These are phyloP conservation scores for Cyclocybe cylindracea DNA, from an alignment of 768 basidiomycete species.

Conservation along the genomic window DNA sequence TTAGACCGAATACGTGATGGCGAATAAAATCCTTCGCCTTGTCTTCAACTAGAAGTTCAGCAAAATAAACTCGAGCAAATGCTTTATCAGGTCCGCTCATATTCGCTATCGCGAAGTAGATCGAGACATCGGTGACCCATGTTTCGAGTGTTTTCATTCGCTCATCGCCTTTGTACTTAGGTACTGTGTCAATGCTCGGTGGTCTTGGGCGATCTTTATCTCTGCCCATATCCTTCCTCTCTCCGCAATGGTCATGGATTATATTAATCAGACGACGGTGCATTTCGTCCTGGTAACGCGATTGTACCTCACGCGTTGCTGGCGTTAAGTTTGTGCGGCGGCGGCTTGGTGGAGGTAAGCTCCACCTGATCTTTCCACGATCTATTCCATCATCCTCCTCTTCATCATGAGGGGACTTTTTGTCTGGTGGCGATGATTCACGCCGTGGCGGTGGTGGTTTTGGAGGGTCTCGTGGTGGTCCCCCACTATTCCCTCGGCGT, in stretches of 20 bases:
- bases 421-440: too few relatives aligned
- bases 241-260: neutral
- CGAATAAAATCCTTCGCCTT: neutral
- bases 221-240: neutral
- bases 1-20: neutral
- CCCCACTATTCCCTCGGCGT: too few relatives aligned
- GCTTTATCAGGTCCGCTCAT: neutral
- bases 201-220: too few relatives aligned
- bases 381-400: too few relatives aligned
- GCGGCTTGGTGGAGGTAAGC: too few relatives aligned
- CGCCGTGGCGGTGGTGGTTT: too few relatives aligned
- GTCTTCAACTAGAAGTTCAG: neutral
- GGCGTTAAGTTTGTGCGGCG: too few relatives aligned
- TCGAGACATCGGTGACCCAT: neutral
- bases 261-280: neutral
- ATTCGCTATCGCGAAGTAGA: neutral
- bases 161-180: neutral
- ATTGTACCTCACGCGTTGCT: neutral
- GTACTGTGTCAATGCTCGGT: neutral
- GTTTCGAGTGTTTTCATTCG: neutral
- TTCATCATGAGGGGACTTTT: too few relatives aligned
- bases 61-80: neutral
- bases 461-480: too few relatives aligned
- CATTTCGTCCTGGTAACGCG: neutral
- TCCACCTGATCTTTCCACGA: too few relatives aligned